Evolutionary conservation across 257 asterid genomes (phyloP).

Genomic region (Primulina huaijiensis): DNA sequence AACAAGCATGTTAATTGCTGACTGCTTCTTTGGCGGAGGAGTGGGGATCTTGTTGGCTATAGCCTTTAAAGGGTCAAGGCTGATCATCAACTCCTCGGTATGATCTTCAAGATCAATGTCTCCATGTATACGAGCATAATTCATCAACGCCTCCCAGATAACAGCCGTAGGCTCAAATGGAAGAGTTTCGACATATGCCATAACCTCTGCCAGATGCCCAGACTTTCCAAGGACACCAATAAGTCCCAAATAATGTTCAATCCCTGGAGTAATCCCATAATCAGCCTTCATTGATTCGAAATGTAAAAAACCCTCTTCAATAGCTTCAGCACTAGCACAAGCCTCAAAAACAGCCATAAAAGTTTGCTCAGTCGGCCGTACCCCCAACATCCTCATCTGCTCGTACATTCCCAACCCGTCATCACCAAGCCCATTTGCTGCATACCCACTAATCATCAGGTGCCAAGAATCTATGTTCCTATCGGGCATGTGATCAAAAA

Average conservation of each 20-base stretch:
- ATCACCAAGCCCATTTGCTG: constrained; percentile 77
- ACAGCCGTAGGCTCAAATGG: constrained; percentile 74
- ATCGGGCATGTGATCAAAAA: constrained; percentile 90
- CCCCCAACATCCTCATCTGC: constrained; percentile 65
- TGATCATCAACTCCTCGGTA: constrained; percentile 71
- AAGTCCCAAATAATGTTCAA: constrained; percentile 80
- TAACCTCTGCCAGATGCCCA: constrained; percentile 85
- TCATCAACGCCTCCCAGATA: constrained; percentile 88
- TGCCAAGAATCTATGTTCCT: constrained; percentile 90
- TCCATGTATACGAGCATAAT: constrained; percentile 90
- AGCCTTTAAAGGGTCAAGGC: constrained; percentile 71
- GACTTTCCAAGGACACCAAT: constrained; percentile 74
- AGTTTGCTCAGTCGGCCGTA: constrained; percentile 59
- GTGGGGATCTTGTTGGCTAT: constrained; percentile 59
- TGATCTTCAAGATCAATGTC: constrained; percentile 90
- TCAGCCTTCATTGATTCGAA: constrained; percentile 75
- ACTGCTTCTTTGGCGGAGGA: constrained; percentile 74
- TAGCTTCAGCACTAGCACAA: constrained; percentile 91
- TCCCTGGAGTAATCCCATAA: constrained; percentile 60
- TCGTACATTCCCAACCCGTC: constrained; percentile 85
- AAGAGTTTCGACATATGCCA: constrained; percentile 63
- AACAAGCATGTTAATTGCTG: constrained; percentile 72
- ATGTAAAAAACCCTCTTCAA: constrained; percentile 83
- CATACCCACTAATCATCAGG: constrained; percentile 78
- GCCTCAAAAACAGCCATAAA: constrained; percentile 84